phyloP scores from a whole-genome alignment of 2,329 filamentous ascomycete genomes.

The Ilyonectria mors-panacis region DNA sequence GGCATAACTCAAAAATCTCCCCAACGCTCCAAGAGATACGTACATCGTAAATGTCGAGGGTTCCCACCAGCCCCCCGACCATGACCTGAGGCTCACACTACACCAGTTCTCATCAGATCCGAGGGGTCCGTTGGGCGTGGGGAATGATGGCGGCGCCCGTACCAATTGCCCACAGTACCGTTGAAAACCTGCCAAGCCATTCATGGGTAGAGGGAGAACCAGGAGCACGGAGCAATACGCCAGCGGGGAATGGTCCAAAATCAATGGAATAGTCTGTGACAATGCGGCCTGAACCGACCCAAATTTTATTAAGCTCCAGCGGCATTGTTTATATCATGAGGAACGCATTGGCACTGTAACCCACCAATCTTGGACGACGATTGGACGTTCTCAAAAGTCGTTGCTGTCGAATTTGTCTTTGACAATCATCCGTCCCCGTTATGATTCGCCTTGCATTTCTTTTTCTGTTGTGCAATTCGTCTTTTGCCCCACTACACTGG shows the following conservation, averaged over 20 bases:
- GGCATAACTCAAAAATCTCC: not conserved
- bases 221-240: not conserved
- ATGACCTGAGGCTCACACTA: not conserved
- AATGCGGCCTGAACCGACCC: not conserved
- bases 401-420: not conserved
- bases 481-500: not conserved
- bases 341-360: not conserved
- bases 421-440: not conserved
- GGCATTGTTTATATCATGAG: not conserved
- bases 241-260: not conserved
- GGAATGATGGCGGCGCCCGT: constrained; percentile 7
- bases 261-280: not conserved
- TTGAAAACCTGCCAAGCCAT: not conserved
- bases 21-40: not conserved
- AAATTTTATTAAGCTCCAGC: not conserved
- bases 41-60: not conserved
- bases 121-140: not conserved
- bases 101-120: not conserved
- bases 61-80: not conserved
- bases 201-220: not conserved
- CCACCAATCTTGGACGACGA: not conserved
- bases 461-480: not conserved
- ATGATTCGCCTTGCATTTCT: not conserved
- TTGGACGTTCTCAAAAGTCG: not conserved
- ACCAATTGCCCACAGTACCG: not conserved